These are phyloP conservation scores for Cyberlindnera japonica DNA, from an alignment of 805 yeast genomes.

Conservation along the genomic window DNA sequence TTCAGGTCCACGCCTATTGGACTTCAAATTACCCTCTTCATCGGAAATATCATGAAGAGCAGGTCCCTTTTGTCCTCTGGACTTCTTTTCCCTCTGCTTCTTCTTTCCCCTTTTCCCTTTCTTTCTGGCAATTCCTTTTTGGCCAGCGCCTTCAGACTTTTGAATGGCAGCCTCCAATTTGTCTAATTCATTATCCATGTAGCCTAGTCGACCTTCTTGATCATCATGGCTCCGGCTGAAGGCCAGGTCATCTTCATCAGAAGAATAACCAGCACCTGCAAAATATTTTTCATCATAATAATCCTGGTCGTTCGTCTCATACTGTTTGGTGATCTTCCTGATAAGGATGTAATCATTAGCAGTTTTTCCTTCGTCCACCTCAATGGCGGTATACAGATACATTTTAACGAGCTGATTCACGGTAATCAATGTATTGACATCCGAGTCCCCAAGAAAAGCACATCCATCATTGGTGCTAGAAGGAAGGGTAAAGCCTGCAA, in stretches of 20 bases:
- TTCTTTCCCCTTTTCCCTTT: constrained; percentile 15
- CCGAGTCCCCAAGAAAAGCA: constrained; percentile 33
- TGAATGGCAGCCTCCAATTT: constrained; percentile 18
- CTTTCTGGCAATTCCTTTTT: constrained; percentile 25
- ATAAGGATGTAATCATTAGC: constrained; percentile 34
- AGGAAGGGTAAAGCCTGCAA: constrained; percentile 46
- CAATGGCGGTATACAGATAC: constrained; percentile 37
- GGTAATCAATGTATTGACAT: constrained; percentile 32
- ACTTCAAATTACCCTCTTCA: not conserved
- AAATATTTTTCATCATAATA: constrained; percentile 34
- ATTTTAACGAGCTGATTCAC: constrained; percentile 37
- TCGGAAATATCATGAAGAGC: constrained; percentile 1
- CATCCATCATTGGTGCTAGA: constrained; percentile 37
- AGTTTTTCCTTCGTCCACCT: constrained; percentile 31
- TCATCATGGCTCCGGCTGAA: constrained; percentile 28
- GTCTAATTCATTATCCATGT: constrained; percentile 22
- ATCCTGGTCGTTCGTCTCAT: constrained; percentile 35
- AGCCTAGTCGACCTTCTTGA: constrained; percentile 10
- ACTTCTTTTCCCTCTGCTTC: constrained; percentile 7
- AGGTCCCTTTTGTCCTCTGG: no score
- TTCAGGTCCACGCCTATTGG: not conserved
- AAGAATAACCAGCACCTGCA: constrained; percentile 21
- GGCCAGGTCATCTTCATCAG: constrained; percentile 37
- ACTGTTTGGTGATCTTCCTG: constrained; percentile 31
- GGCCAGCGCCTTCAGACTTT: not conserved